Conservation (phyloP, 2,329 filamentous ascomycete genomes). For the Pseudogymnoascus sp. region DNA sequence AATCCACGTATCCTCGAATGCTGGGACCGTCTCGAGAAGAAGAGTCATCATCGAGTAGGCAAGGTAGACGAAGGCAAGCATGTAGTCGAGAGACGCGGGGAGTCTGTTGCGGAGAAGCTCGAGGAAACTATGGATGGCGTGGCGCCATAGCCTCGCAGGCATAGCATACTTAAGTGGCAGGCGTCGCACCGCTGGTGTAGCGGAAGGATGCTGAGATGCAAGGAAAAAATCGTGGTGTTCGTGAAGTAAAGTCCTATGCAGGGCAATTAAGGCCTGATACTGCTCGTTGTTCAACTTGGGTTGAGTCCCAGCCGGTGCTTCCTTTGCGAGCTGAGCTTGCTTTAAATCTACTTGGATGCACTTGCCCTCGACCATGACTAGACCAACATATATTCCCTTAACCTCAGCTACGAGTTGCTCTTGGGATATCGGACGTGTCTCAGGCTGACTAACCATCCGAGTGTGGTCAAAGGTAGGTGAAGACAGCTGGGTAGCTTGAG, state of each 20-base stretch:
- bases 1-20: conserved; percentile 84
- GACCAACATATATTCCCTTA: conserved; percentile 72
- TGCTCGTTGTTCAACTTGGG: conserved; percentile 55
- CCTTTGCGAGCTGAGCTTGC: conserved; percentile 47
- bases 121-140: conserved; percentile 80
- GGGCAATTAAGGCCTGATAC: conserved; percentile 74
- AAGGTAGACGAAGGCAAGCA: conserved; percentile 83
- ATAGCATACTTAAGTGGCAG: conserved; percentile 79
- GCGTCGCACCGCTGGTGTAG: conserved; percentile 56
- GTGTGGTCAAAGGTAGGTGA: background rate
- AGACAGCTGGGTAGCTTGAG: background rate
- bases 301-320: conserved; percentile 36
- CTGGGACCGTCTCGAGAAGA: conserved; percentile 74
- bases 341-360: conserved; percentile 75
- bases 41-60: conserved; percentile 87
- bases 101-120: conserved; percentile 68
- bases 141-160: conserved; percentile 90
- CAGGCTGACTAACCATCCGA: conserved; percentile 40
- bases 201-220: conserved; percentile 77
- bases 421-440: conserved; percentile 63
- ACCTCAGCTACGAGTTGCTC: conserved; percentile 76
- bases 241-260: conserved; percentile 73
- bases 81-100: conserved; percentile 73
- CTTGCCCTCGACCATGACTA: conserved; percentile 81
- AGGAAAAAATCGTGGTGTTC: conserved; percentile 84